Evolutionary conservation across 163 green algal species (phyloP).

Genomic region (Scenedesmus sp.): DNA sequence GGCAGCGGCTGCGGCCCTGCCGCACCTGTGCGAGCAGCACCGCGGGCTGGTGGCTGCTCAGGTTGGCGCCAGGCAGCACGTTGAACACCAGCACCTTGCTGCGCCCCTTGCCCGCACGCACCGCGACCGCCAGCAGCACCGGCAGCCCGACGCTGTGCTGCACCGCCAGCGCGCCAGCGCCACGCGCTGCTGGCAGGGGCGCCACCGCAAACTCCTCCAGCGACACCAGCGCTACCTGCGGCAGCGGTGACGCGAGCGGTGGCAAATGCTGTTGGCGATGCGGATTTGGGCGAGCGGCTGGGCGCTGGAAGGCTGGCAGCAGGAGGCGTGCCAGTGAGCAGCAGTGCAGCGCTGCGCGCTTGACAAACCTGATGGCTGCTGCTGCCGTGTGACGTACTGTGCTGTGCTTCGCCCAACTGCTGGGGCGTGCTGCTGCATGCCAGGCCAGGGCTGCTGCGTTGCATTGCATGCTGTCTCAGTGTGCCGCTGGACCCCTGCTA

Average conservation of each 20-base stretch:
- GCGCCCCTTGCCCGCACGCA: conserved; percentile 15
- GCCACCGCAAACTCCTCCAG: conserved; percentile 44
- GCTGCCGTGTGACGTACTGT: too few species aligned
- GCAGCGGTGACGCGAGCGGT: too few species aligned
- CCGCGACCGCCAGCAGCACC: conserved; percentile 29
- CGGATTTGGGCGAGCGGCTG: background rate
- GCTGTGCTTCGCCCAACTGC: too few species aligned
- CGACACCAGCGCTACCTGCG: conserved; percentile 32
- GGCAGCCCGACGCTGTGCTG: conserved; percentile 13
- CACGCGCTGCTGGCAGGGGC: conserved; percentile 40
- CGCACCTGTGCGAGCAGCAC: conserved; percentile 30
- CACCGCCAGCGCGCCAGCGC: conserved; percentile 33
- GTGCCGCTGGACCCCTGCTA: too few species aligned
- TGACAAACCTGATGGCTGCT: background rate
- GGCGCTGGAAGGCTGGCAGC: too few species aligned
- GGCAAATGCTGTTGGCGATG: background rate
- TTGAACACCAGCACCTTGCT: conserved; percentile 48
- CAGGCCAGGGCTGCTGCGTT: too few species aligned
- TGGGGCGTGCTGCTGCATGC: too few species aligned
- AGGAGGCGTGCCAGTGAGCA: background rate
- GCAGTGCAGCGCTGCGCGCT: background rate
- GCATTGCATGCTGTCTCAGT: too few species aligned
- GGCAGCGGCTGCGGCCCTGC: background rate
- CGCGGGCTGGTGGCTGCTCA: conserved; percentile 18
- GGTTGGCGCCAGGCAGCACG: conserved; percentile 31